Conservation (phyloP, 768 basidiomycete species). For the Mycena pura region DNA sequence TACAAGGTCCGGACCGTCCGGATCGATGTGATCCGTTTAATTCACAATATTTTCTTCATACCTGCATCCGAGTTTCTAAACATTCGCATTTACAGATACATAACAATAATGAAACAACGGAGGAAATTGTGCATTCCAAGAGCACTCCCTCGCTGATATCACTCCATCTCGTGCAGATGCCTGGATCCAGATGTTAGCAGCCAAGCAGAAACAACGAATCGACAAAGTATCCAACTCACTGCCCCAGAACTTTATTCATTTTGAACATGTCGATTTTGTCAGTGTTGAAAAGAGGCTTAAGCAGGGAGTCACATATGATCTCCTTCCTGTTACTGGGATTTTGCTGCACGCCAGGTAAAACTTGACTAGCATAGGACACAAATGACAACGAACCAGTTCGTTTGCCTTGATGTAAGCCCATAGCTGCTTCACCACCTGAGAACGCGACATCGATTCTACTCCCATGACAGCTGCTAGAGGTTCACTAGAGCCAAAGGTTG, state of each 20-base stretch:
- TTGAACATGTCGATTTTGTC: slow-evolving; percentile 92
- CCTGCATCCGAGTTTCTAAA: too few relatives aligned
- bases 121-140: background rate
- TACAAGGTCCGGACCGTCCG: too few relatives aligned
- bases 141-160: background rate
- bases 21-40: too few relatives aligned
- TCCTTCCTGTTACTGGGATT: slow-evolving; percentile 85
- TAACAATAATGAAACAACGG: too few relatives aligned
- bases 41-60: too few relatives aligned
- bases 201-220: background rate
- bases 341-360: slow-evolving; percentile 46
- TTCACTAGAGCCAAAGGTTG: slow-evolving; percentile 51
- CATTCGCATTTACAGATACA: too few relatives aligned
- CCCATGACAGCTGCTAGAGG: slow-evolving; percentile 76
- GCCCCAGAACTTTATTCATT: slow-evolving; percentile 91
- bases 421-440: slow-evolving; percentile 88
- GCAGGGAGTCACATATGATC: slow-evolving; percentile 79
- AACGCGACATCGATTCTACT: slow-evolving; percentile 75
- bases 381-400: slow-evolving; percentile 45
- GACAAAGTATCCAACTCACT: slow-evolving; percentile 50
- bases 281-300: slow-evolving; percentile 78
- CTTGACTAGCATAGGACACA: background rate
- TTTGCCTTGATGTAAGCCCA: slow-evolving; percentile 90
- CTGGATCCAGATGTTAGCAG: slow-evolving; percentile 24
- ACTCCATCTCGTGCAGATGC: slow-evolving; percentile 45